These are phyloP conservation scores for Daldinia sp. DNA, from an alignment of 2,329 filamentous ascomycete genomes.

Conservation along the genomic window DNA sequence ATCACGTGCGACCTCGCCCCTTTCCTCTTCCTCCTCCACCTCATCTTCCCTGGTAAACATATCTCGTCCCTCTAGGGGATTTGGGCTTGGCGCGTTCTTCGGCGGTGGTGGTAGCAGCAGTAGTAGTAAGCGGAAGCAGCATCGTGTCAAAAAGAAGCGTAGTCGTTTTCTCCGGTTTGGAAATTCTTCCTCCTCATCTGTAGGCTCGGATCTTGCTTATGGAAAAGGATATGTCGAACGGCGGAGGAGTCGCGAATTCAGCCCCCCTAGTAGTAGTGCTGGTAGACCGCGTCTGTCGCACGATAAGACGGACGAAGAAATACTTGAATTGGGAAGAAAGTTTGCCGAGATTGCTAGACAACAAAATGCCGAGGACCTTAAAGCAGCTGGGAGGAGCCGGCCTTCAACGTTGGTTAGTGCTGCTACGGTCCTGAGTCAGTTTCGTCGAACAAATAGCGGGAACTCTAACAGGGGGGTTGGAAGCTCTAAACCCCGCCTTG, in stretches of 20 bases:
- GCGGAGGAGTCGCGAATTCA: conserved; percentile 47
- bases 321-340: conserved; percentile 62
- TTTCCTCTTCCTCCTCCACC: conserved; percentile 59
- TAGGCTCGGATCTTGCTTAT: conserved; percentile 74
- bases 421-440: conserved; percentile 52
- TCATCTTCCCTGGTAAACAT: conserved; percentile 72
- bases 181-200: conserved; percentile 72
- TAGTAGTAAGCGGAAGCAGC: conserved; percentile 56
- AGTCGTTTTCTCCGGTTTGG: conserved; percentile 64
- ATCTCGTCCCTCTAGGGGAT: conserved; percentile 60
- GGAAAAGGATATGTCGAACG: conserved; percentile 65
- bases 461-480: conserved; percentile 50
- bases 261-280: conserved; percentile 37
- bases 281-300: conserved; percentile 42
- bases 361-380: conserved; percentile 60
- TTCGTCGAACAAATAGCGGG: conserved; percentile 51
- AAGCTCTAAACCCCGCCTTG: conserved; percentile 51
- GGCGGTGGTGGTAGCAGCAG: conserved; percentile 48
- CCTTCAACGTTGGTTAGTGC: conserved; percentile 52
- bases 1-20: conserved; percentile 46
- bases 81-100: conserved; percentile 70
- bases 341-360: conserved; percentile 61
- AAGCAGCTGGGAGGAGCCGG: conserved; percentile 51
- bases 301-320: conserved; percentile 64
- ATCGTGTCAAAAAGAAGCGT: conserved; percentile 55